These are phyloP conservation scores for Xylariaceae sp. DNA, from an alignment of 2,329 filamentous ascomycete genomes.

Conservation along the genomic window DNA sequence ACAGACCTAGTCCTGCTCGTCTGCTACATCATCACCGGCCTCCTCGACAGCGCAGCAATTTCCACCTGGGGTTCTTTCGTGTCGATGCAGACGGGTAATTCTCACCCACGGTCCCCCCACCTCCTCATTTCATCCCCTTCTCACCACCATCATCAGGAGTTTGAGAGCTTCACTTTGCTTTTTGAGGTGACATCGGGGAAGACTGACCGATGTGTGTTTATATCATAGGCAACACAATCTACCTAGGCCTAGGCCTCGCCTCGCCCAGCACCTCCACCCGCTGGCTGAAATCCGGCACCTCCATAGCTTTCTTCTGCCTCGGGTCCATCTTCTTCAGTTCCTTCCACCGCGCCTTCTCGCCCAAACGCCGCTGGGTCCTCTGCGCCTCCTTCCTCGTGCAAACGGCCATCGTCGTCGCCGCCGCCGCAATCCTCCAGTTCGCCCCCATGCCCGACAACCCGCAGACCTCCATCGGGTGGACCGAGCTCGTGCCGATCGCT, in stretches of 20 bases:
- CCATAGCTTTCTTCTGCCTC: conserved; percentile 63
- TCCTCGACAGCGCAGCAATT: conserved; percentile 70
- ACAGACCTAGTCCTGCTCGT: conserved; percentile 63
- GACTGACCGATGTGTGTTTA: too few relatives aligned
- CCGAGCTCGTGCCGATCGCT: conserved; percentile 59
- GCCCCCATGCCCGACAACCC: conserved; percentile 36
- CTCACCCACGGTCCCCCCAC: neutral
- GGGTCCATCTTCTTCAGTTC: conserved; percentile 67
- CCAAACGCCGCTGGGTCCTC: conserved; percentile 60
- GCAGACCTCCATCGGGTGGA: conserved; percentile 47
- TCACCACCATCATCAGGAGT: too few relatives aligned
- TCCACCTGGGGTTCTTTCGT: conserved; percentile 76
- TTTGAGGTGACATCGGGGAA: too few relatives aligned
- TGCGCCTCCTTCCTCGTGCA: conserved; percentile 53
- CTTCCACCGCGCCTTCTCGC: conserved; percentile 59
- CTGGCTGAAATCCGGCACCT: conserved; percentile 68
- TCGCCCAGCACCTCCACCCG: conserved; percentile 49
- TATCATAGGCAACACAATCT: conserved; percentile 64
- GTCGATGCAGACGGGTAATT: conserved; percentile 72
- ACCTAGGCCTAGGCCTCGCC: conserved; percentile 67
- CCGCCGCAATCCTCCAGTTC: conserved; percentile 49
- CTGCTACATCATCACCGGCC: conserved; percentile 71
- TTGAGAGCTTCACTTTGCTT: too few relatives aligned
- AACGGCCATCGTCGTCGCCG: conserved; percentile 42
- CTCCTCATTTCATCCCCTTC: neutral